Conservation (phyloP, 257 asterid genomes). For the Coffea canephora region DNA sequence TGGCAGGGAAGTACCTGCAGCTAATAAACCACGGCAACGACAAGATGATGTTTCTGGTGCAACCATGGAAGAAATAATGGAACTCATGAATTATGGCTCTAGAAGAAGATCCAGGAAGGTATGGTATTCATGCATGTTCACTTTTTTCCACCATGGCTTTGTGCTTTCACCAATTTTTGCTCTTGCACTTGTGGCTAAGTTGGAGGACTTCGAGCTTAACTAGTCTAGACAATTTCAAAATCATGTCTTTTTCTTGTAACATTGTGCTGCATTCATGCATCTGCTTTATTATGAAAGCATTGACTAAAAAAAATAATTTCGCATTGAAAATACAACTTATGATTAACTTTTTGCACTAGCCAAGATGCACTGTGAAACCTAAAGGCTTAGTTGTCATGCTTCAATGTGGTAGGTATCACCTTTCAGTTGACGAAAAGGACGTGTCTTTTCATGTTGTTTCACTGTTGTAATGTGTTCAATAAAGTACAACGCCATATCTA, state of each 20-base stretch:
- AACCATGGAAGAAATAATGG: slow-evolving; percentile 56
- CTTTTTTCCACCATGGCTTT: no score
- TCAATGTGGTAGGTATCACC: neutral
- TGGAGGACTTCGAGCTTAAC: neutral
- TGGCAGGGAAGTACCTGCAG: no score
- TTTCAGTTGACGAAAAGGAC: neutral
- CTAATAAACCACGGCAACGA: slow-evolving; percentile 53
- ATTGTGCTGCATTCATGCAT: neutral
- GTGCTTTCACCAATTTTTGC: slow-evolving; percentile 9
- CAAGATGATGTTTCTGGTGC: slow-evolving; percentile 57
- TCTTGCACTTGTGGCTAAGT: neutral
- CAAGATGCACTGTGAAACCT: neutral
- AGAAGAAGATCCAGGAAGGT: no score
- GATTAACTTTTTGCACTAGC: neutral
- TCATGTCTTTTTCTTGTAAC: neutral
- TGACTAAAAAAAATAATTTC: neutral
- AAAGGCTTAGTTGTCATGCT: neutral
- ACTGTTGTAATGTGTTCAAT: neutral
- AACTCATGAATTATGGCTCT: no score
- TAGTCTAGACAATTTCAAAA: no score
- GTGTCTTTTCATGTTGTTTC: neutral
- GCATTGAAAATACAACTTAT: no score
- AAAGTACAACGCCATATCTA: neutral
- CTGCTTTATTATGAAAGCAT: neutral
- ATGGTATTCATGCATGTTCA: no score